A percentile compares a stretch with the other conserved stretches of the same genome.
Evolutionary conservation across 371 early-diverging fungal genomes (phyloP).

Genomic region (Syncephalastrum racemosum): DNA sequence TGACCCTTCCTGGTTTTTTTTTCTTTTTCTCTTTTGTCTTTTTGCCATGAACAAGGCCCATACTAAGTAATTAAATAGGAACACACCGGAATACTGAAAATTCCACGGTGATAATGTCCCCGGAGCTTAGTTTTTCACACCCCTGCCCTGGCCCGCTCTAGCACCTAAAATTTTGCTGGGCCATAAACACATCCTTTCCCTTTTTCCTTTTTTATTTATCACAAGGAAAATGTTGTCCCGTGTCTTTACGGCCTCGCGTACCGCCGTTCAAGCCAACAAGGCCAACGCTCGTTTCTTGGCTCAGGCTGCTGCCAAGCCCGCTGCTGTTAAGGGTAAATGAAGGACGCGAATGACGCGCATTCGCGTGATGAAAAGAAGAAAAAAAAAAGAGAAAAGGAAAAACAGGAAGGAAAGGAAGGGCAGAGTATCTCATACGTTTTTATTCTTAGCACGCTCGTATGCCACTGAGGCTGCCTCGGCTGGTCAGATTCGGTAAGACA

Average conservation of each 20-base stretch:
- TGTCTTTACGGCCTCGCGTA: conserved; percentile 22
- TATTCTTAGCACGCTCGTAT: conserved; percentile 37
- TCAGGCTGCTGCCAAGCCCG: conserved; percentile 24
- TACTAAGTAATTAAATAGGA: no score
- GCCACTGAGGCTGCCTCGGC: conserved; percentile 34
- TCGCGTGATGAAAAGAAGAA: neutral
- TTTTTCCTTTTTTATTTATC: conserved; percentile 1
- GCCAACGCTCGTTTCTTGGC: conserved; percentile 23
- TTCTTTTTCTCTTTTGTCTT: no score
- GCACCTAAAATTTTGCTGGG: no score
- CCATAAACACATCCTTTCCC: neutral
- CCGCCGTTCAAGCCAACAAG: conserved; percentile 30
- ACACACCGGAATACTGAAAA: no score
- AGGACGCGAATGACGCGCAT: neutral
- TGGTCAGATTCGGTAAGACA: conserved; percentile 55
- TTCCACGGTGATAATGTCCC: no score
- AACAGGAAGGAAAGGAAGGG: no score
- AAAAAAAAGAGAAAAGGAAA: no score
- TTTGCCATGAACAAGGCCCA: no score
- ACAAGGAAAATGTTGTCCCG: conserved; percentile 19
- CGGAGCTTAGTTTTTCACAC: no score
- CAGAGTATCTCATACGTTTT: neutral
- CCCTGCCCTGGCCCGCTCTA: no score
- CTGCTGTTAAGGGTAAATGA: conserved; percentile 25
- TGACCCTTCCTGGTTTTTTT: no score